These are phyloP conservation scores for Diutina neorugosa DNA, from an alignment of 1,139 yeast genomes.

Conservation along the genomic window DNA sequence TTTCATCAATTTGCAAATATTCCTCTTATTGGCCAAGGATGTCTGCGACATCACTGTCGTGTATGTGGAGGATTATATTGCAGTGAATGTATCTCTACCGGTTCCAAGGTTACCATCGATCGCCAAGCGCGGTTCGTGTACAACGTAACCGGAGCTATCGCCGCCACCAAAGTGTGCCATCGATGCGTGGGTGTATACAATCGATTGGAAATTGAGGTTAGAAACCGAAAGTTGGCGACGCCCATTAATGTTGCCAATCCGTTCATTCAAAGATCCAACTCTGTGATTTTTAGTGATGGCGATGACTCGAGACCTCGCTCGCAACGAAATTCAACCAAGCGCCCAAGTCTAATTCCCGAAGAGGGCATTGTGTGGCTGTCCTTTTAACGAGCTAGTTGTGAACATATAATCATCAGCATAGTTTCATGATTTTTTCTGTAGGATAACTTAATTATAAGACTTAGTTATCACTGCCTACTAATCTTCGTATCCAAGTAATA, in stretches of 20 bases:
- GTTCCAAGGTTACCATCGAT: neutral
- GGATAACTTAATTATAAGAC: too few relatives aligned
- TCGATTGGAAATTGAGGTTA: neutral
- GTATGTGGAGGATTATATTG: neutral
- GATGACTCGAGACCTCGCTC: neutral
- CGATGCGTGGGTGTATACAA: neutral
- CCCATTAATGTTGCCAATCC: neutral
- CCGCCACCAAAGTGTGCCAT: neutral
- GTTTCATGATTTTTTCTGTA: too few relatives aligned
- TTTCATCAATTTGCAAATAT: neutral
- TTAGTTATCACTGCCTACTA: too few relatives aligned
- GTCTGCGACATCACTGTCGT: conserved; percentile 3
- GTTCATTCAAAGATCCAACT: neutral
- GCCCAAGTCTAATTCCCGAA: neutral
- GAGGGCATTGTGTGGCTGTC: conserved; percentile 3
- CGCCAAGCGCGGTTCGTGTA: neutral
- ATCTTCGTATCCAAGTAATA: too few relatives aligned
- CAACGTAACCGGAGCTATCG: neutral
- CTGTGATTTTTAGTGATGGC: neutral
- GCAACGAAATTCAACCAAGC: neutral
- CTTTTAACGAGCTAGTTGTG: neutral
- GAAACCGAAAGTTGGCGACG: neutral
- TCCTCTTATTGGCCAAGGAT: neutral
- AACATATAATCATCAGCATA: too few relatives aligned
- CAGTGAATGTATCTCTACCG: neutral